Percentiles rank a stretch among this genome's conserved stretches.
phyloP scores from a whole-genome alignment of 78 protist genomes.

The Dictyostelium discoideum region DNA sequence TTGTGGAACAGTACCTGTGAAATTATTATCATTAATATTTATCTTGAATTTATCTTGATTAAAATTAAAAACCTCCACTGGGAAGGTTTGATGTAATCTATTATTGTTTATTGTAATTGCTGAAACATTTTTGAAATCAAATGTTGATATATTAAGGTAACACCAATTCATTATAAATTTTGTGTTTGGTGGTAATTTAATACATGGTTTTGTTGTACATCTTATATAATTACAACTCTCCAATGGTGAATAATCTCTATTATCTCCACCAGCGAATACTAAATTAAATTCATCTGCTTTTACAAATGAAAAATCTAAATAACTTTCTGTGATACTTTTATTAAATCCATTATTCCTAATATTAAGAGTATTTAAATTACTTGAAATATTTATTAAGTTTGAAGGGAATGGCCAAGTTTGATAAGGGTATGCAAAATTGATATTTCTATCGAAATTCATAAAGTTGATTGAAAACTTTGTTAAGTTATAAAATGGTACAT shows the following conservation, averaged over 20 bases:
- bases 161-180: not conserved
- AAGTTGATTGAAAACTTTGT: not conserved
- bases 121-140: not conserved
- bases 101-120: not conserved
- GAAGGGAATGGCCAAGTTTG: not conserved
- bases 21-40: not conserved
- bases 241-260: not conserved
- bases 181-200: not conserved
- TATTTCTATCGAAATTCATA: not conserved
- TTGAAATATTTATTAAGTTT: not conserved
- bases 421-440: not conserved
- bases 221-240: not conserved
- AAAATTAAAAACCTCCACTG: not conserved
- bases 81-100: not conserved
- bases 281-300: not conserved
- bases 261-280: not conserved
- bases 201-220: not conserved
- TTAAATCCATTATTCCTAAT: not conserved
- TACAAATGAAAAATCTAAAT: not conserved
- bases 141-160: not conserved
- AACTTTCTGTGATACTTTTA: not conserved
- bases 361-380: not conserved
- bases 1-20: not conserved
- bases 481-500: not conserved
- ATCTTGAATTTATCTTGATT: not conserved